Base-by-base conservation (phyloP, 2,329 filamentous ascomycete genomes). In the Talaromyces sp. region DNA sequence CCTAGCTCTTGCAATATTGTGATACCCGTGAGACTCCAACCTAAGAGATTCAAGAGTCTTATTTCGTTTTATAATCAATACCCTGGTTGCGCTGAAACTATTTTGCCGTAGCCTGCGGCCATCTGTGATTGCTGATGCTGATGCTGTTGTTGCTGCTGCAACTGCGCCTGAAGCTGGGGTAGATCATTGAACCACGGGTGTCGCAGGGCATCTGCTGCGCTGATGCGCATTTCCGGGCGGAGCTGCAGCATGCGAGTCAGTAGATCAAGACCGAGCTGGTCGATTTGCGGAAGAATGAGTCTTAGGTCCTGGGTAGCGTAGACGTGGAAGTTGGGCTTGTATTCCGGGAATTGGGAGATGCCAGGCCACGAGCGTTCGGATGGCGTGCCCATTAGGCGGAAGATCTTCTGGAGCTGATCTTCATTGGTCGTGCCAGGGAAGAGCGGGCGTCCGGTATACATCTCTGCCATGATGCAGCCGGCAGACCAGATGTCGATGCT, bases 401-500 rank as follows among this genome's bases (percentile, higher is more conserved):
- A 99, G 76, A 99, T 99, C 75, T 96, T 92, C 65, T 96, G 85
- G 57, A 98, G 88, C 76, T 99, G 95, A 73, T 99, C 95, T 76
- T 99, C 95, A 75, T 99, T 99, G 42, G 95, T 97, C 1, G 95
- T 99, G 62, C 95, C 95, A 0, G 95, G 95, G 80, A 99, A 99
- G 6, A 99, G 84, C 0, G 95, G 95, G 18, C 95, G 86, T 4
- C 95, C 95, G 0, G 94, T 97, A 77, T 96, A 98, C 92, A 99
- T 97, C 79, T 99, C 95, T 9, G 95, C 95, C 95, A 99, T 98
- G 82, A 99, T 99, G 77, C 95, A 99, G 61, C 95, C 95, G 6
- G 95, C 95, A 6, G 92, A 96, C 95, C 95, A 99, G 74, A 99
- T 98, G 72, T 99, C 95, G 75, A 99, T 98, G 78, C 92, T 96